These are phyloP conservation scores for Starmera caribaea DNA, from an alignment of 805 yeast species.

Conservation along the genomic window DNA sequence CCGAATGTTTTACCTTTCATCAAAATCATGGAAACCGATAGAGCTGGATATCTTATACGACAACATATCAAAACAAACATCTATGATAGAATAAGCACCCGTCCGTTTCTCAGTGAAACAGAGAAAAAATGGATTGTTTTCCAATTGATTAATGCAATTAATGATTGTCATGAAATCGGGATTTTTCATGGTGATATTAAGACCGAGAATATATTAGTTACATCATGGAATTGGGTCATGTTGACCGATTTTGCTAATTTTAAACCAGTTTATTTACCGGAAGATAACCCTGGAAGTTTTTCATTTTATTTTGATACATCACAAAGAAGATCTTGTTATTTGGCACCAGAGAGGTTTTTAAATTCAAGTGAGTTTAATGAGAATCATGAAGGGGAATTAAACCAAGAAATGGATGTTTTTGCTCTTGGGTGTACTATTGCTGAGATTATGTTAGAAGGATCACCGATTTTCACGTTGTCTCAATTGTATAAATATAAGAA, in stretches of 20 bases:
- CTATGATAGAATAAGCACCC: constrained; percentile 77
- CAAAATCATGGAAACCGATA: constrained; percentile 71
- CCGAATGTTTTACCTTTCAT: constrained; percentile 65
- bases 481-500: constrained; percentile 77
- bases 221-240: constrained; percentile 83
- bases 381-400: background rate
- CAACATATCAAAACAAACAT: constrained; percentile 71
- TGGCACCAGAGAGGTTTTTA: constrained; percentile 87
- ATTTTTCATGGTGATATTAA: constrained; percentile 88
- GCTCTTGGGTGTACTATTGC: constrained; percentile 84
- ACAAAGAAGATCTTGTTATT: constrained; percentile 74
- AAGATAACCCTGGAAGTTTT: constrained; percentile 86
- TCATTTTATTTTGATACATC: constrained; percentile 90
- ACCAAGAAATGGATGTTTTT: constrained; percentile 66
- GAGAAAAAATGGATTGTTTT: constrained; percentile 82
- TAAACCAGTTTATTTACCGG: constrained; percentile 82
- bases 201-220: constrained; percentile 77
- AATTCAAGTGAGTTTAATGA: constrained; percentile 14
- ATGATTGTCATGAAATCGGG: constrained; percentile 49
- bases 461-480: constrained; percentile 77
- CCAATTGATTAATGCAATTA: constrained; percentile 61
- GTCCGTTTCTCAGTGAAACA: constrained; percentile 76
- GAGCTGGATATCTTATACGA: constrained; percentile 86
- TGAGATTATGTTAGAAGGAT: constrained; percentile 79
- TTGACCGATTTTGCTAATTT: constrained; percentile 76